Evolutionary conservation across 2,329 filamentous ascomycete species (phyloP), one percentile per base, ranked within the genome.

Genomic region (Xylaria sp.): DNA sequence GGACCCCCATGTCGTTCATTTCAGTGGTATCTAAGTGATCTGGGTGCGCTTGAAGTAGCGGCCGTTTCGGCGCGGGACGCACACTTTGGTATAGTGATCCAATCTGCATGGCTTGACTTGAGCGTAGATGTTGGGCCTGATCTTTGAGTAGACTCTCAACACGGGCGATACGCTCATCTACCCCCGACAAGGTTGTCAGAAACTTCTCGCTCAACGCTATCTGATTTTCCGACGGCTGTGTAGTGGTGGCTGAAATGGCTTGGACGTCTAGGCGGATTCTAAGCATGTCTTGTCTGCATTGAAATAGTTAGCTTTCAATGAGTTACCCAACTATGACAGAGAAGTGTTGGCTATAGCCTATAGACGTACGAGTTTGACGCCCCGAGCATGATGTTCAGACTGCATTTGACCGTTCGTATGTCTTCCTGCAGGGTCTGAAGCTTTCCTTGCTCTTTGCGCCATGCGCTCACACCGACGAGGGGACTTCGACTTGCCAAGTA

Each of bases 361-460:
- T 3, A 6, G 12, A 21, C 74, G 54, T 74, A 76, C 74, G 73
- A 78, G 63, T 76, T 75, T 17, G 73, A 75, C 0, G 75, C 74
- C 1, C 76, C 76, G 17, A 76, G 73, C 59, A 77, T 67, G 27
- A 78, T 72, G 58, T 77, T 78, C 39, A 77, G 54, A 55, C 70
- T 76, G 53, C 71, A 74, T 62, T 77, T 77, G 54, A 78, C 68
- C 1, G 71, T 69, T 11, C 71, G 70, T 48, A 77, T 72, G 30
- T 74, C 74, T 39, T 74, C 72, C 55, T 77, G 77, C 47, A 78
- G 61, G 3, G 42, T 61, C 54, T 75, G 73, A 11, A 78, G 61
- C 36, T 64, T 73, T 21, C 47, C 51, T 48, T 77, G 75, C 42
- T 74, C 67, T 17, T 70, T 75, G 34, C 70, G 71, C 76, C 74